A percentile compares a stretch with the other conserved stretches of the same genome.
Conservation (phyloP, 805 yeast species). For the Nakazawaea laoshanensis region DNA sequence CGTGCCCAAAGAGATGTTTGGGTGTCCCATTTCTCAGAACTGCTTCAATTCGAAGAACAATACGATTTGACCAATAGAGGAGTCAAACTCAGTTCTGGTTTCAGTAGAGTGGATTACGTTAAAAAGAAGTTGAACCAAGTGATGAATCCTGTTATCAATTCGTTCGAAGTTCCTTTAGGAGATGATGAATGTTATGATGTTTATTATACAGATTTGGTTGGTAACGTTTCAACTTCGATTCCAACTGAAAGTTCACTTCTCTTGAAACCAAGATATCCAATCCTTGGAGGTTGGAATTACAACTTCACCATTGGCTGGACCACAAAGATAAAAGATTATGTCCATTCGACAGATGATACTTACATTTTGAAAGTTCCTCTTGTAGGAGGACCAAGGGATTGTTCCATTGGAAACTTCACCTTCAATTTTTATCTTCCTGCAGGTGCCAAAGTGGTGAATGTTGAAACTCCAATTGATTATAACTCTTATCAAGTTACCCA, state of each 20-base stretch:
- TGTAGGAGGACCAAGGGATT: conserved; percentile 61
- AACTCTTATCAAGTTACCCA: conserved; percentile 21
- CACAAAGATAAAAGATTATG: conserved; percentile 42
- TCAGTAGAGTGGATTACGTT: conserved; percentile 76
- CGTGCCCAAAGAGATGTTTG: conserved; percentile 67
- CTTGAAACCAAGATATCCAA: conserved; percentile 84
- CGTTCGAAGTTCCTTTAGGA: conserved; percentile 50
- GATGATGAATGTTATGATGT: conserved; percentile 42
- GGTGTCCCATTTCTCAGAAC: conserved; percentile 79
- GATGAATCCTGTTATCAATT: conserved; percentile 51
- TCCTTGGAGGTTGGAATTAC: conserved; percentile 94
- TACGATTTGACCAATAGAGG: conserved; percentile 75
- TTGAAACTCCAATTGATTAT: conserved; percentile 47
- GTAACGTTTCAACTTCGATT: conserved; percentile 79
- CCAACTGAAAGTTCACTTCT: conserved; percentile 35
- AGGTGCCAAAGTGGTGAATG: conserved; percentile 55
- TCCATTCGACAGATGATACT: conserved; percentile 36
- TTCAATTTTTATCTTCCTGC: conserved; percentile 77
- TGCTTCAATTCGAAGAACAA: conserved; percentile 74
- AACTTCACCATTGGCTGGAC: conserved; percentile 97
- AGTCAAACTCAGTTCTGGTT: conserved; percentile 61
- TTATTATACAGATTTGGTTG: conserved; percentile 84
- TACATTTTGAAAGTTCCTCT: conserved; percentile 64
- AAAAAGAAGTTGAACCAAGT: conserved; percentile 41
- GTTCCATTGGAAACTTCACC: conserved; percentile 52